phyloP scores from a whole-genome alignment of 1,284 basidiomycete genomes.

The Cronartium ribicola region DNA sequence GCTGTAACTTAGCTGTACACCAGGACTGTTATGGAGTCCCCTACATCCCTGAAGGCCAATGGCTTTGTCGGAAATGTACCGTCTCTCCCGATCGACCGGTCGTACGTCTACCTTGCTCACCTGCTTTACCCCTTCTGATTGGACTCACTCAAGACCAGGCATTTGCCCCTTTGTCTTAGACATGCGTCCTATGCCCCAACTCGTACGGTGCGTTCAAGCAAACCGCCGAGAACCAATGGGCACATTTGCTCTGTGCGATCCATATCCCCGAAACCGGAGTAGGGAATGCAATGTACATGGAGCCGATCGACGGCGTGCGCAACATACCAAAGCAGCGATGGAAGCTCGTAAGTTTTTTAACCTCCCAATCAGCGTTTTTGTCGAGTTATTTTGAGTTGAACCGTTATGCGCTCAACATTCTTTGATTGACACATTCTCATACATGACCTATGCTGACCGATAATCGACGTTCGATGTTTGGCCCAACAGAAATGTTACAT shows the following conservation, averaged over 20 bases:
- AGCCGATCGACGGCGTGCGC: slow-evolving; percentile 88
- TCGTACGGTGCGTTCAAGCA: slow-evolving; percentile 99
- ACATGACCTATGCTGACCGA: background rate
- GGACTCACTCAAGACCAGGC: background rate
- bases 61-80: slow-evolving; percentile 97
- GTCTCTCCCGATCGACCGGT: slow-evolving; percentile 95
- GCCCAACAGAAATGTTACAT: slow-evolving; percentile 72
- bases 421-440: background rate
- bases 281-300: slow-evolving; percentile 95
- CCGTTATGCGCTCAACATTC: background rate
- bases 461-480: background rate
- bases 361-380: background rate
- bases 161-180: slow-evolving; percentile 55
- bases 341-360: slow-evolving; percentile 70
- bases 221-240: slow-evolving; percentile 87
- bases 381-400: background rate
- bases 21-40: slow-evolving; percentile 99
- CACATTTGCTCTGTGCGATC: slow-evolving; percentile 92
- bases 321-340: slow-evolving; percentile 83
- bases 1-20: slow-evolving; percentile 97
- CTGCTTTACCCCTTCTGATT: slow-evolving; percentile 18
- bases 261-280: slow-evolving; percentile 96
- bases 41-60: slow-evolving; percentile 98
- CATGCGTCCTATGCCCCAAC: slow-evolving; percentile 88
- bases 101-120: slow-evolving; percentile 56